These are phyloP conservation scores for Perkinsus chesapeaki DNA, from an alignment of 169 alveolate genomes.

Conservation along the genomic window DNA sequence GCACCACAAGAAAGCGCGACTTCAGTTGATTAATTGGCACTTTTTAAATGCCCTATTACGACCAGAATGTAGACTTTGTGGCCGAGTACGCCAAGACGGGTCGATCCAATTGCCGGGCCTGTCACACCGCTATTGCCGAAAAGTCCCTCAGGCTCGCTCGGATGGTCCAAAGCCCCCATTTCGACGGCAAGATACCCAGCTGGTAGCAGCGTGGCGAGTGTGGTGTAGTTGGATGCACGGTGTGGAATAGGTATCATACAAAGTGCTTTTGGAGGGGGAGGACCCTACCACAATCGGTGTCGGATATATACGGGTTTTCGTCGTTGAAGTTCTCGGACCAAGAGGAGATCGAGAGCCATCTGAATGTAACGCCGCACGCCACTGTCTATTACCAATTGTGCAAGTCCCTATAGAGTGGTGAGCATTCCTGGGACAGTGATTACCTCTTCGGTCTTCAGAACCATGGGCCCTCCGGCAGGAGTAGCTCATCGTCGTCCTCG, in stretches of 20 bases:
- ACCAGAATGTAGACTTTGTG: not conserved
- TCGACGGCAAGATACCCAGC: not conserved
- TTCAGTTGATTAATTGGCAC: no score
- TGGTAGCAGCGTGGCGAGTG: not conserved
- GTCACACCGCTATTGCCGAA: not conserved
- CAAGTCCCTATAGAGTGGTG: no score
- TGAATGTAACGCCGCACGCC: not conserved
- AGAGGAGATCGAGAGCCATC: not conserved
- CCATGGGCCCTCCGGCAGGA: not conserved
- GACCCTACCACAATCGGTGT: not conserved
- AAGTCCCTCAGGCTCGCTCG: not conserved
- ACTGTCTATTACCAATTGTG: no score
- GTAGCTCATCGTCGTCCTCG: not conserved
- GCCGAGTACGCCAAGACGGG: not conserved
- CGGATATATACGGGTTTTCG: not conserved
- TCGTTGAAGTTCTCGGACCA: not conserved
- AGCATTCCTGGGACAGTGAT: no score
- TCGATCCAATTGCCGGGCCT: not conserved
- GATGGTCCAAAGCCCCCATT: not conserved
- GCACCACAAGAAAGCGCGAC: no score
- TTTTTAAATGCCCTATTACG: not conserved
- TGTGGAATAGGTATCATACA: not conserved
- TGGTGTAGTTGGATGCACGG: not conserved
- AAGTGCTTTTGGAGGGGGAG: not conserved
- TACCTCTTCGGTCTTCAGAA: not conserved